These are phyloP conservation scores for Puccinia triticina DNA, from an alignment of 1,284 basidiomycete species.

Conservation along the genomic window DNA sequence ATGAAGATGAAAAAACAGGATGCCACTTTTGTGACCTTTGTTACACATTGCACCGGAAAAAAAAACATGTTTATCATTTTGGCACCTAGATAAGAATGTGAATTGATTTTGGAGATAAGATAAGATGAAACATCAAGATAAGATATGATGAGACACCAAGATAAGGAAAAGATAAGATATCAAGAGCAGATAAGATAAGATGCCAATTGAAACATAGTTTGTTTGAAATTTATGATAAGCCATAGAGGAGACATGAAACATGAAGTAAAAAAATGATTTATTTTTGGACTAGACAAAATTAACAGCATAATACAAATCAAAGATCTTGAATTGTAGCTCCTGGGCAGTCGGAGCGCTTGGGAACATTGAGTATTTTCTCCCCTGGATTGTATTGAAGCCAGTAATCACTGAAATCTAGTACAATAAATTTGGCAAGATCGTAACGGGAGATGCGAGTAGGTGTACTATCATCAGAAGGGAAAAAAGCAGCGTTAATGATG, in stretches of 20 bases:
- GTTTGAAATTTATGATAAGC: neutral
- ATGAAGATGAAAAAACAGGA: neutral
- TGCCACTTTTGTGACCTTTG: too few relatives aligned
- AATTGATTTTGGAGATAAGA: too few relatives aligned
- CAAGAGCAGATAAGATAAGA: too few relatives aligned
- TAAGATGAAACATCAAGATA: too few relatives aligned
- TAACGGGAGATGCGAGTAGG: neutral
- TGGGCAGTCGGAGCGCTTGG: neutral
- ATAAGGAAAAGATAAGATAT: too few relatives aligned
- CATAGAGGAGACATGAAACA: neutral
- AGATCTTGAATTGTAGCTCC: neutral
- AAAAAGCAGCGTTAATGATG: neutral
- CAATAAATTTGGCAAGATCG: constrained; percentile 3
- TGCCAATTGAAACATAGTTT: too few relatives aligned
- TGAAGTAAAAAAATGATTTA: neutral
- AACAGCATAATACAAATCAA: neutral
- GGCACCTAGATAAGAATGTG: too few relatives aligned
- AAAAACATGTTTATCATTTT: too few relatives aligned
- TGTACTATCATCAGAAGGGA: neutral
- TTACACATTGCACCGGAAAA: too few relatives aligned
- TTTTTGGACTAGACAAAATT: neutral
- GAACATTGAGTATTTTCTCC: neutral
- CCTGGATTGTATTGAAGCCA: constrained; percentile 9
- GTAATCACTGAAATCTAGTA: constrained; percentile 19
- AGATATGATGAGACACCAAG: too few relatives aligned